Evolutionary conservation across 2,329 filamentous ascomycete genomes (phyloP), one percentile per base, ranked within the genome.

Genomic region (Aspergillus melleus): DNA sequence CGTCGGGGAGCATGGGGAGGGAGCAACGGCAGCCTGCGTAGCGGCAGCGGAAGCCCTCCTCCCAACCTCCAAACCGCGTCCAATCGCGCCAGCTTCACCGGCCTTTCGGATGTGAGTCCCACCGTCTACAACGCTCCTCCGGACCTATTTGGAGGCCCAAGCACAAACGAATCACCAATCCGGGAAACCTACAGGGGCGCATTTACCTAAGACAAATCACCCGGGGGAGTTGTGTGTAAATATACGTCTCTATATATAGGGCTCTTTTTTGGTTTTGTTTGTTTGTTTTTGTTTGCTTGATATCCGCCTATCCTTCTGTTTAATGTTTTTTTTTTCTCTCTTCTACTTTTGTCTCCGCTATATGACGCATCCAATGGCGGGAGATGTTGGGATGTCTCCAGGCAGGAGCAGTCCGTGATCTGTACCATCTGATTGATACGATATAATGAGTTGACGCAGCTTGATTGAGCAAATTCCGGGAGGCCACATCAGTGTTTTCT

Each of bases 1-100:
- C 86, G 92, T 3, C 88, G 86, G 11, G 88, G 85, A 53, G 89
- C 92, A 0, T 96, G 91, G 85, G 91, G 91, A 24, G 90, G 90
- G 4, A 95, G 91, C 59, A 90, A 91, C 68, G 87, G 84, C 1
- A 94, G 90, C 67, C 76, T 92, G 6, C 81, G 81, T 54, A 90
- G 85, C 64, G 74, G 75, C 61, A 74, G 74, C 22, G 73, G 72
- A 50, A 80, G 77, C 58, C 75, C 76, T 49, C 79, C 78, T 19
- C 77, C 78, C 2, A 69, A 77, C 58, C 70, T 72, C 57, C 55
- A 72, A 51, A 57, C 71, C 22, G 60, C 69, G 12, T 72, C 75
- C 16, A 70, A 74, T 47, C 74, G 73, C 24, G 71, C 66, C 20
- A 76, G 72, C 58, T 76, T 76, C 58, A 68, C 69, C 20, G 71